phyloP scores from a whole-genome alignment of 257 asterid species.

The Ophiorrhiza pumila region DNA sequence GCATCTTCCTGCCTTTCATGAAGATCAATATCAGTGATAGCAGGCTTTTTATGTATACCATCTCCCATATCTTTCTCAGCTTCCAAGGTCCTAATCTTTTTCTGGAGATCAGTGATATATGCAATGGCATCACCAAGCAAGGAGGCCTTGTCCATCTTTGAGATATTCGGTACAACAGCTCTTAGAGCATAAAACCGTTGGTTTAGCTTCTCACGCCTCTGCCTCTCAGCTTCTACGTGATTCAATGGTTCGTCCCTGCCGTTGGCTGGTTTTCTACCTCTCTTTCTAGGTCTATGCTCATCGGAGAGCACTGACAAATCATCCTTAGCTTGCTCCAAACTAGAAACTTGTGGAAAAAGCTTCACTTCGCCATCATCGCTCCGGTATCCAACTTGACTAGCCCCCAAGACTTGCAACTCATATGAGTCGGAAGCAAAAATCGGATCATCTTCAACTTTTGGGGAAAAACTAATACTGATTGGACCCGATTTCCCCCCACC shows the following conservation, averaged over 20 bases:
- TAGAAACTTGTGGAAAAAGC: slow-evolving; percentile 36
- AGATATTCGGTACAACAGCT: slow-evolving; percentile 84
- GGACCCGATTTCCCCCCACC: slow-evolving; percentile 66
- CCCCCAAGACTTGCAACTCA: slow-evolving; percentile 43
- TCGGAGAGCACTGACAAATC: slow-evolving; percentile 48
- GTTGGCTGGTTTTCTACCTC: slow-evolving; percentile 85
- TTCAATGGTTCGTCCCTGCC: slow-evolving; percentile 90
- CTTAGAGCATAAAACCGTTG: slow-evolving; percentile 88
- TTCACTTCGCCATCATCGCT: slow-evolving; percentile 52
- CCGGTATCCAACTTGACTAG: slow-evolving; percentile 46
- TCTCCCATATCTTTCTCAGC: slow-evolving; percentile 50
- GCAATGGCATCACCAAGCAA: slow-evolving; percentile 82
- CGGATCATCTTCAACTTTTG: slow-evolving; percentile 60
- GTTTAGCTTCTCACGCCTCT: slow-evolving; percentile 88
- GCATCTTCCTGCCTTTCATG: slow-evolving; percentile 63
- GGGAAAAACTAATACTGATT: slow-evolving; percentile 66
- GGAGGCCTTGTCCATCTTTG: slow-evolving; percentile 96
- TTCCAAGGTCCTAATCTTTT: slow-evolving; percentile 58
- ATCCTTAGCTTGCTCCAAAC: slow-evolving; percentile 38
- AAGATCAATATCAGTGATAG: slow-evolving; percentile 57
- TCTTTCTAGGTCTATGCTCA: slow-evolving; percentile 74
- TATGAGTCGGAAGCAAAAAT: slow-evolving; percentile 44
- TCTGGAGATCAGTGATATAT: slow-evolving; percentile 77
- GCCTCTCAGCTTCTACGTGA: slow-evolving; percentile 93
- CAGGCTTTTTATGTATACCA: slow-evolving; percentile 21